Evolutionary conservation across 345 rosid genomes (phyloP).

Genomic region (Pugionium dolabratum): DNA sequence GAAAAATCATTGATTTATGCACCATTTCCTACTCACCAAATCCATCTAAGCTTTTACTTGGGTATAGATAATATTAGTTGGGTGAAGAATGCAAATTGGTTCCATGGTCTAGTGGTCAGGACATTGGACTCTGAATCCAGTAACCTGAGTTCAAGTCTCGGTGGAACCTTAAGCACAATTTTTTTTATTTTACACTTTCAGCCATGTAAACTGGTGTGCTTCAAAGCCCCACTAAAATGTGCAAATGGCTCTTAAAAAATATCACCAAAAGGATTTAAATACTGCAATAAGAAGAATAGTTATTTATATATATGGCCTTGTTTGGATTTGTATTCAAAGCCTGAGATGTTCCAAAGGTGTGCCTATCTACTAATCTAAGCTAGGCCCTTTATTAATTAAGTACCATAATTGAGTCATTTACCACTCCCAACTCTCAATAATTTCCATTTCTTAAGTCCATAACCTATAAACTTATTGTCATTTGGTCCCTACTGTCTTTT

Average conservation of each 20-base stretch:
- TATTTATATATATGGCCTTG: not conserved
- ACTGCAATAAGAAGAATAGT: not conserved
- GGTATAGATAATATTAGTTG: too few relatives aligned
- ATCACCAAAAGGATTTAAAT: not conserved
- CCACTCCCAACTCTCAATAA: too few relatives aligned
- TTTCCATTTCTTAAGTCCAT: too few relatives aligned
- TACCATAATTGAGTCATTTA: not conserved
- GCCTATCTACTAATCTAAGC: not conserved
- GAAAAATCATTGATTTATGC: conserved; percentile 11
- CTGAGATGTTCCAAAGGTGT: too few relatives aligned
- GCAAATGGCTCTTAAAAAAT: not conserved
- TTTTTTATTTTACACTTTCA: not conserved
- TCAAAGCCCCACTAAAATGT: not conserved
- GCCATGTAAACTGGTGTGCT: not conserved
- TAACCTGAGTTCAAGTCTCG: conserved; percentile 80
- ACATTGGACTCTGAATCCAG: too few relatives aligned
- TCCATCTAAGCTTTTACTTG: too few relatives aligned
- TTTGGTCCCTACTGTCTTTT: too few relatives aligned
- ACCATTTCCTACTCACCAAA: too few relatives aligned
- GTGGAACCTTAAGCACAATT: conserved; percentile 50
- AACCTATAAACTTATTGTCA: too few relatives aligned
- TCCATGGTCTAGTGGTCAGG: conserved; percentile 58
- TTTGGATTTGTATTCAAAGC: not conserved
- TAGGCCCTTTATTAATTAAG: conserved; percentile 1
- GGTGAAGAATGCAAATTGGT: not conserved